phyloP scores from a whole-genome alignment of 352 stramenopile species.

The Globisporangium lucens region DNA sequence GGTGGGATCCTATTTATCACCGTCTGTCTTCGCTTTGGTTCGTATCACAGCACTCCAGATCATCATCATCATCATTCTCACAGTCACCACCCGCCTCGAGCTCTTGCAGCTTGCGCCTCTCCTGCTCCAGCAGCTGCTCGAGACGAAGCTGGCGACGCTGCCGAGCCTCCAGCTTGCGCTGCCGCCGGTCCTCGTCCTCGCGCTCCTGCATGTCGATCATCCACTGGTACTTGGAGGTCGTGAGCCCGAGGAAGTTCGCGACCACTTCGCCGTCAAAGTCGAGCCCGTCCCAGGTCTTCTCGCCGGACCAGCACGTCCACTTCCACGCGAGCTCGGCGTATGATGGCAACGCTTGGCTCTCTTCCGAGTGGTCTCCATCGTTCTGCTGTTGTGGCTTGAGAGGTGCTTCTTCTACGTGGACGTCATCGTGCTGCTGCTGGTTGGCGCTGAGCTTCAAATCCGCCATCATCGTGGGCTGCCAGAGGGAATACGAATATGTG shows the following conservation, averaged over 20 bases:
- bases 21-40: neutral
- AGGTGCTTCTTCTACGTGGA: neutral
- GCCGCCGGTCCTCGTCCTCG: slow-evolving; percentile 58
- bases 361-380: neutral
- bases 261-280: slow-evolving; percentile 82
- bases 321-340: slow-evolving; percentile 36
- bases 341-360: neutral
- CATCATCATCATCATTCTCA: neutral
- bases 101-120: slow-evolving; percentile 64
- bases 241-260: slow-evolving; percentile 79
- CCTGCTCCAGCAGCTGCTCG: slow-evolving; percentile 61
- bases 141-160: slow-evolving; percentile 67
- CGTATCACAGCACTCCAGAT: neutral
- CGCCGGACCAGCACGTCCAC: slow-evolving; percentile 63
- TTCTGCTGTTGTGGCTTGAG: neutral
- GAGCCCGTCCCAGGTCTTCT: slow-evolving; percentile 63
- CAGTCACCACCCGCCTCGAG: slow-evolving; percentile 37
- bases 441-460: slow-evolving; percentile 3
- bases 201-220: slow-evolving; percentile 72
- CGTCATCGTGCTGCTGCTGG: neutral
- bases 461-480: slow-evolving; percentile 1
- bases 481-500: too few relatives aligned
- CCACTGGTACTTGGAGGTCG: slow-evolving; percentile 84
- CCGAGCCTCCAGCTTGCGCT: slow-evolving; percentile 49
- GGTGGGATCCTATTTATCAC: neutral